Conservation (phyloP, 345 rosid species). For the Eucalyptus tenuipes region DNA sequence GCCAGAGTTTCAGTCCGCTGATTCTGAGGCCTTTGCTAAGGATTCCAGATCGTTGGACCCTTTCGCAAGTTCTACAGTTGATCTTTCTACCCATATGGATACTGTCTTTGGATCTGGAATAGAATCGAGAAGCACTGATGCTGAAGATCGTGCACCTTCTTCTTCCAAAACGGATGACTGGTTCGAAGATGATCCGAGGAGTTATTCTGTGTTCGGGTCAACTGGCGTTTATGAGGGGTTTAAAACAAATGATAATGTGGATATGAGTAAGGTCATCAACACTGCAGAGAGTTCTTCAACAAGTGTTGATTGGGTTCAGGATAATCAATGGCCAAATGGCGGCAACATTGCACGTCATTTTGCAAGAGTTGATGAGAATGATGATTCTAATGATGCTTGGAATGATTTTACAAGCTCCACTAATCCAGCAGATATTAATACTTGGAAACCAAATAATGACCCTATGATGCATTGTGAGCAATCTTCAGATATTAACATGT, state of each 20-base stretch:
- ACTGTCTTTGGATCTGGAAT: constrained; percentile 1
- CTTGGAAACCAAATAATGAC: constrained; percentile 2
- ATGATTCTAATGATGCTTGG: constrained; percentile 54
- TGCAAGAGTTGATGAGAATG: constrained; percentile 19
- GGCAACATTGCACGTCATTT: constrained; percentile 6
- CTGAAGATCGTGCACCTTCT: background rate
- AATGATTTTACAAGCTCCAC: constrained; percentile 46
- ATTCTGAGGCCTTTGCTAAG: background rate
- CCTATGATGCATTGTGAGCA: constrained; percentile 1
- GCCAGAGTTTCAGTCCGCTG: constrained; percentile 1
- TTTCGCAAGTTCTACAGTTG: background rate
- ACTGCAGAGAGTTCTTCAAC: constrained; percentile 9
- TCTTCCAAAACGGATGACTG: background rate
- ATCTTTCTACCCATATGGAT: constrained; percentile 3
- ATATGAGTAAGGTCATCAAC: background rate
- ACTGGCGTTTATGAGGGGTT: background rate
- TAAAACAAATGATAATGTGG: constrained; percentile 3
- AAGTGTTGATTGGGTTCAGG: constrained; percentile 16
- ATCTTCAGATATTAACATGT: constrained; percentile 19
- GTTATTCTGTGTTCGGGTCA: background rate
- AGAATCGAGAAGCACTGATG: background rate
- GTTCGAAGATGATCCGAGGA: background rate
- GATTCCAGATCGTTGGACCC: background rate
- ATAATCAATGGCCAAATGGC: constrained; percentile 18
- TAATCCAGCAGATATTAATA: constrained; percentile 3